Conservation (phyloP, 306 rosid genomes). For the Nissolia schottii region DNA sequence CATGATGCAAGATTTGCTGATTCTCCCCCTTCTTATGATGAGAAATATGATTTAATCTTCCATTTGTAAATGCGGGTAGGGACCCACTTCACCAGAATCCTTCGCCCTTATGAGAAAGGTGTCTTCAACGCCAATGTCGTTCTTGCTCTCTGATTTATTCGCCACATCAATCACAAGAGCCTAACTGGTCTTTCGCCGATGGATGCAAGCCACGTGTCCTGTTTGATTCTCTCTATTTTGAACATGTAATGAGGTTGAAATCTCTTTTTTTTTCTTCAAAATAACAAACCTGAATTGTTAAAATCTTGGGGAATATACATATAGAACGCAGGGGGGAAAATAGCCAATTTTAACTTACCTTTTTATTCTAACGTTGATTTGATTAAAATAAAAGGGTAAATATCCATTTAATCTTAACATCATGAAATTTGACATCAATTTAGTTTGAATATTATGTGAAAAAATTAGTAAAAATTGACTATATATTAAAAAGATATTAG, state of each 20-base stretch:
- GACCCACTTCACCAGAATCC: neutral
- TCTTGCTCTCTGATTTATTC: neutral
- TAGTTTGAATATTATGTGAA: too few species aligned
- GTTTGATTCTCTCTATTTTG: neutral
- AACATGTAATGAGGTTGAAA: neutral
- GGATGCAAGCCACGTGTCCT: conserved; percentile 16
- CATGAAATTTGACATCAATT: too few species aligned
- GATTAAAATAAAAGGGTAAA: too few species aligned
- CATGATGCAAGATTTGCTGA: neutral
- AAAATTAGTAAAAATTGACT: too few species aligned
- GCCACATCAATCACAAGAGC: neutral
- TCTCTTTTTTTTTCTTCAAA: neutral
- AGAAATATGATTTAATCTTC: conserved; percentile 10
- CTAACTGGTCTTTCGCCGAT: neutral
- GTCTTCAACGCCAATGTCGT: neutral
- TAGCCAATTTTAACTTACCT: too few species aligned
- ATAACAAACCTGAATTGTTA: neutral
- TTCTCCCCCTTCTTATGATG: conserved; percentile 1
- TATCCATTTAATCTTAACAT: too few species aligned
- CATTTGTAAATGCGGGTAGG: neutral
- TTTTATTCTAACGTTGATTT: too few species aligned
- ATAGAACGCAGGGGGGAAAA: too few species aligned
- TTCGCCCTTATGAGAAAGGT: neutral
- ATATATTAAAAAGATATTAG: too few species aligned
- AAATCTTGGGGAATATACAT: neutral